Conservation (phyloP, 2,329 filamentous ascomycete species). For the Sporothrix pseudoabietina region DNA sequence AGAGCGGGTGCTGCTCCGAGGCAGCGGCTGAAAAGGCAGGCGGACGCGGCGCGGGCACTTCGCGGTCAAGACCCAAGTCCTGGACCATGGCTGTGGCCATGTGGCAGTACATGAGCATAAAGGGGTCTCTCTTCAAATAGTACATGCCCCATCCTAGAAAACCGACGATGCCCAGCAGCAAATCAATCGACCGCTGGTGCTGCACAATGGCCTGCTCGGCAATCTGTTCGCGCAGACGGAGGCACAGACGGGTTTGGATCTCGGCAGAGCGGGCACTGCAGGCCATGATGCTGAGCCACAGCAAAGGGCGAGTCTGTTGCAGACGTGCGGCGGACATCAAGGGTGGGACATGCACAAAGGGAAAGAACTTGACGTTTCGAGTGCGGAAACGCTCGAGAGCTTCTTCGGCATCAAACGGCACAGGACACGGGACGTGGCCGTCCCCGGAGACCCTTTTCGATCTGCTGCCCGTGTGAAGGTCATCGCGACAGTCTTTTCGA, state of each 20-base stretch:
- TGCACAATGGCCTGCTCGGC: conserved; percentile 48
- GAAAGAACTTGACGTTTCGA: conserved; percentile 44
- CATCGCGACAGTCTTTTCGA: background rate
- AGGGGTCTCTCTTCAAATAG: conserved; percentile 24
- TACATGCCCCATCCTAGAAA: conserved; percentile 37
- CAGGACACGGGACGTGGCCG: background rate
- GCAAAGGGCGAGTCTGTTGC: conserved; percentile 47
- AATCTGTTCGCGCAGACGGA: conserved; percentile 19
- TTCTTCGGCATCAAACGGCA: conserved; percentile 18
- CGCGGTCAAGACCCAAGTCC: conserved; percentile 27
- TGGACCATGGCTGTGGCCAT: conserved; percentile 27
- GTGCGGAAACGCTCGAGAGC: conserved; percentile 26
- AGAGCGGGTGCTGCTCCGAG: background rate
- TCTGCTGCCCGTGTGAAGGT: too few relatives aligned
- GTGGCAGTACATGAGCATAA: conserved; percentile 32
- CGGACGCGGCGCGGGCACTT: background rate
- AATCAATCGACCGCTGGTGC: conserved; percentile 51
- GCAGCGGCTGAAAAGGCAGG: conserved; percentile 1
- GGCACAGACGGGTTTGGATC: conserved; percentile 37
- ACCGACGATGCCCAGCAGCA: conserved; percentile 51
- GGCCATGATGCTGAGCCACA: conserved; percentile 54
- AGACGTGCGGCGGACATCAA: conserved; percentile 45
- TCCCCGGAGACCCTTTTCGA: background rate
- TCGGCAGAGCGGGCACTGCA: conserved; percentile 46
- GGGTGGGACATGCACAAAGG: conserved; percentile 48